A percentile compares a stretch with the other conserved stretches of the same genome.
Conservation (phyloP, 2,329 filamentous ascomycete species). For the Trichoderma oligosporum region DNA sequence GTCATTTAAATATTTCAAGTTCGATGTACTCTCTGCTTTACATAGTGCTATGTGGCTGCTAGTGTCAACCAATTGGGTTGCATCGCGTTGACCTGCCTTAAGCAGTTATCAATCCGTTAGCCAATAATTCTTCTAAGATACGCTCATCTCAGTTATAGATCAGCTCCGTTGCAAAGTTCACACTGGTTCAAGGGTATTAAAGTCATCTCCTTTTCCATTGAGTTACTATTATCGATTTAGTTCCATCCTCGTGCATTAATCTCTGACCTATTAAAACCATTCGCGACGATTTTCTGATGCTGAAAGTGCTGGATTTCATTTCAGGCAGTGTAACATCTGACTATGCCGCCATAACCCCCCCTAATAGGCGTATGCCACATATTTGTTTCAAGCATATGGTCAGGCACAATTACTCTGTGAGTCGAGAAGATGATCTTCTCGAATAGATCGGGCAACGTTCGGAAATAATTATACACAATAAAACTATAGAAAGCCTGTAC, state of each 20-base stretch:
- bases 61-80: not conserved
- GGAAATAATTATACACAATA: not conserved
- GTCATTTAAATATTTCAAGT: not conserved
- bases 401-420: not conserved
- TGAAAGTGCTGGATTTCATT: not conserved
- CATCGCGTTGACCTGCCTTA: conserved; percentile 10
- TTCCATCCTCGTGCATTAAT: not conserved
- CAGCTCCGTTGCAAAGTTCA: not conserved
- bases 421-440: not conserved
- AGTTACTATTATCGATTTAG: not conserved
- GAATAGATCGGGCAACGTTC: not conserved
- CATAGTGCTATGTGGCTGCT: not conserved
- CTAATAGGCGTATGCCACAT: not conserved
- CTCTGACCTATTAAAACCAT: conserved; percentile 4
- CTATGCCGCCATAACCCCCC: not conserved
- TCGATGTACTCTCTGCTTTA: not conserved
- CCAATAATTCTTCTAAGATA: not conserved
- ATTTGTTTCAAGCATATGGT: conserved; percentile 2
- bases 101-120: not conserved
- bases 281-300: not conserved
- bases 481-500: not conserved
- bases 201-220: not conserved
- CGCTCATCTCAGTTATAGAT: not conserved
- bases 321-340: not conserved
- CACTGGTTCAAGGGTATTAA: not conserved